A percentile compares a stretch with the other conserved stretches of the same genome.
These are phyloP conservation scores for Halophytophthora batemanensis DNA, from an alignment of 352 stramenopile species.

Conservation along the genomic window DNA sequence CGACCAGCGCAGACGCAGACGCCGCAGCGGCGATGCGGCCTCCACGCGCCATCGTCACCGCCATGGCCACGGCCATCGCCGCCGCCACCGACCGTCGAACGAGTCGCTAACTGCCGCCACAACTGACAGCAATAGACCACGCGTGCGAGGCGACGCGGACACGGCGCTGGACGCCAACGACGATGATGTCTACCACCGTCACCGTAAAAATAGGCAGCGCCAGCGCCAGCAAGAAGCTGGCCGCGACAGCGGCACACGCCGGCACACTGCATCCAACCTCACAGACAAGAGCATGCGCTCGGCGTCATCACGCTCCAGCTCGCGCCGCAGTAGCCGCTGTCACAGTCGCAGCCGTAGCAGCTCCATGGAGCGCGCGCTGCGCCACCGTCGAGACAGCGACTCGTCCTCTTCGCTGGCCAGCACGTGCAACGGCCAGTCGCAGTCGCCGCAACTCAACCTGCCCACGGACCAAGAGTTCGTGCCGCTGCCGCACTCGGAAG, in stretches of 20 bases:
- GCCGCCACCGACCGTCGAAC: neutral
- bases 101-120: neutral
- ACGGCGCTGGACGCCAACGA: neutral
- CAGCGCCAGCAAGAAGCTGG: conserved; percentile 11
- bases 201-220: conserved; percentile 21
- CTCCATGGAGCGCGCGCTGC: neutral
- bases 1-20: conserved; percentile 1
- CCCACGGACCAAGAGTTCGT: conserved; percentile 49
- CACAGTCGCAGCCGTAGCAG: conserved; percentile 18
- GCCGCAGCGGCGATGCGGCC: conserved; percentile 16
- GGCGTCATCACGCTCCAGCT: conserved; percentile 19
- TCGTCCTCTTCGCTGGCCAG: conserved; percentile 17
- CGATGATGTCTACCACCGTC: conserved; percentile 17
- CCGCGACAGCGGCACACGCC: conserved; percentile 1
- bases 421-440: conserved; percentile 11
- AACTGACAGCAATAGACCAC: conserved; percentile 1
- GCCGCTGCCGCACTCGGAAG: conserved; percentile 23
- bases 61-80: neutral
- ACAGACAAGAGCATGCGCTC: conserved; percentile 22
- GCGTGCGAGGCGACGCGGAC: neutral
- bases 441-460: conserved; percentile 23
- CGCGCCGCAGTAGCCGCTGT: conserved; percentile 15
- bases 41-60: neutral
- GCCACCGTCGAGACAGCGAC: conserved; percentile 12
- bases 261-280: conserved; percentile 16